A percentile compares a stretch with the other conserved stretches of the same genome.
phyloP scores from a whole-genome alignment of 2,329 filamentous ascomycete genomes.

The Penicillium concentricum region DNA sequence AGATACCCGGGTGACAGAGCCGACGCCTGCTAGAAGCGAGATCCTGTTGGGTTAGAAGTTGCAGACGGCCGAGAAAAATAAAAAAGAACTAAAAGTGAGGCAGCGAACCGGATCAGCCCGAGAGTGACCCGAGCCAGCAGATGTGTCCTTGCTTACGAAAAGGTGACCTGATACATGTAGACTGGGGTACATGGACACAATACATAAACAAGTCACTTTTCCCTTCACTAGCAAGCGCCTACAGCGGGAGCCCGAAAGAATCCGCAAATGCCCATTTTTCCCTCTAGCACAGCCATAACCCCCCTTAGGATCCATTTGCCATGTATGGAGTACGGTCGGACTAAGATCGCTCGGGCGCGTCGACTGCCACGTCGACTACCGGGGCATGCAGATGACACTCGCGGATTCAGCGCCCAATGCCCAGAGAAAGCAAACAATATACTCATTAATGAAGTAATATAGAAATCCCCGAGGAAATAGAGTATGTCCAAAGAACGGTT shows the following conservation, averaged over 20 bases:
- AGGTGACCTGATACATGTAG: slow-evolving; percentile 3
- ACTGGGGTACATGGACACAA: slow-evolving; percentile 1
- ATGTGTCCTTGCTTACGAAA: slow-evolving; percentile 7
- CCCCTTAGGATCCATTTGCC: slow-evolving; percentile 2
- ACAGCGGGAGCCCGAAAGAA: slow-evolving; percentile 17
- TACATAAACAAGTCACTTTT: slow-evolving; percentile 4
- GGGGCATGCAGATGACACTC: slow-evolving; percentile 14
- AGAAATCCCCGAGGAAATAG: background rate
- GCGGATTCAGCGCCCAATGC: slow-evolving; percentile 15
- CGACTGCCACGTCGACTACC: slow-evolving; percentile 24
- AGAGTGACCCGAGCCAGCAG: slow-evolving; percentile 24
- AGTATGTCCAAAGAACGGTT: slow-evolving; percentile 2
- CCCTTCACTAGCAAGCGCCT: slow-evolving; percentile 12
- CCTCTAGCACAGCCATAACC: slow-evolving; percentile 2
- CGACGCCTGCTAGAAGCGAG: background rate
- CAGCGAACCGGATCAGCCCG: slow-evolving; percentile 38
- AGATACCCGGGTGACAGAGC: slow-evolving; percentile 1
- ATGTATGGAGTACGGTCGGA: slow-evolving; percentile 4
- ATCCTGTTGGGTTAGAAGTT: slow-evolving; percentile 6
- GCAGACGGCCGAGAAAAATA: slow-evolving; percentile 12
- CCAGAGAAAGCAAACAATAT: slow-evolving; percentile 1
- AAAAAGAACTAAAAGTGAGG: slow-evolving; percentile 34
- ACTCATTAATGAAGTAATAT: background rate
- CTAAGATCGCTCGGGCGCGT: slow-evolving; percentile 12
- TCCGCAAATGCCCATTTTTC: background rate